Conservation (phyloP, 1,139 yeast genomes). For the Debaryomycetaceae sp. region DNA sequence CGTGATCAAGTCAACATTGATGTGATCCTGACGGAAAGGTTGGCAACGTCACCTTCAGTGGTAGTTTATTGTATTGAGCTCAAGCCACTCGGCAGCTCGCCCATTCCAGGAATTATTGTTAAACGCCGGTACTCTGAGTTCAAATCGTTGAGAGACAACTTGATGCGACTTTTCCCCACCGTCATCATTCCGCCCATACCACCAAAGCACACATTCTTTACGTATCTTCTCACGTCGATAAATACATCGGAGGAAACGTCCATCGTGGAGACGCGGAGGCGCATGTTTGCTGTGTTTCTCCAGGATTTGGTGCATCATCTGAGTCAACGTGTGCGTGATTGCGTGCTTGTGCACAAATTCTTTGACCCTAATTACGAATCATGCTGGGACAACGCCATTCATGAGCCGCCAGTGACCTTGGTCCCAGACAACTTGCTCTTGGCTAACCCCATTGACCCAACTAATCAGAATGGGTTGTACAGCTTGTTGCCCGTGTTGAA, state of each 20-base stretch:
- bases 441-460: constrained; percentile 43
- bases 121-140: constrained; percentile 54
- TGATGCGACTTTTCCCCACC: constrained; percentile 46
- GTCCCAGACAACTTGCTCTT: constrained; percentile 38
- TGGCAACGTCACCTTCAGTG: constrained; percentile 32
- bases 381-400: constrained; percentile 44
- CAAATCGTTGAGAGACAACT: constrained; percentile 43
- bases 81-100: background rate
- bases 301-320: constrained; percentile 32
- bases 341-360: constrained; percentile 37
- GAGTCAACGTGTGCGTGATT: constrained; percentile 21
- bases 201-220: constrained; percentile 49
- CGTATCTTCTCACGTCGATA: constrained; percentile 37
- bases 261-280: constrained; percentile 39
- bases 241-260: constrained; percentile 33
- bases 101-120: constrained; percentile 23
- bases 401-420: constrained; percentile 42
- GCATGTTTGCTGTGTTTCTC: constrained; percentile 36
- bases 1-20: constrained; percentile 21
- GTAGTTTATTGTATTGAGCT: constrained; percentile 39
- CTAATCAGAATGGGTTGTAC: constrained; percentile 44
- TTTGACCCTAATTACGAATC: constrained; percentile 47
- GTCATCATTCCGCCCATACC: constrained; percentile 55
- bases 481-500: constrained; percentile 36
- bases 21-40: constrained; percentile 32